Evolutionary conservation across 768 basidiomycete species (phyloP), one percentile per base, ranked within the genome.

Genomic region (Gloeostereum incarnatum): DNA sequence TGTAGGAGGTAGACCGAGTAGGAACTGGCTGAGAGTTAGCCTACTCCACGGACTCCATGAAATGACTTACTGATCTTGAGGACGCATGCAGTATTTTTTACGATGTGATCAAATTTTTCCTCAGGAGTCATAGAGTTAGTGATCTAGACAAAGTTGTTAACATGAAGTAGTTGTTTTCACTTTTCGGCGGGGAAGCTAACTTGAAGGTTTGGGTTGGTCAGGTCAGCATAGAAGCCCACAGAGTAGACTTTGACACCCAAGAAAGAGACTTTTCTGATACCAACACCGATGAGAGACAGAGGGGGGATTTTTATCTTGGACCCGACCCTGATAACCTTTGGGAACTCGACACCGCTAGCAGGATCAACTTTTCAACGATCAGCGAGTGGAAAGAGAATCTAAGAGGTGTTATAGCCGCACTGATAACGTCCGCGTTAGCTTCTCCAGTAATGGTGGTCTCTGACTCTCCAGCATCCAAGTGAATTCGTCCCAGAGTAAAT

Each of bases 191-290:
- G 6, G 16, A 18, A 23, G 25, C n/a, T 27, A 26, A 30, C 3
- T 24, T 35, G 68, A 41, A 86, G 65, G 29, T 65, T 68, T 1
- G 79, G 73, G 44, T 78, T 73, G n/a, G 63, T 50, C 31, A 90
- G 60, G 54, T 94, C 89, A 5, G 87, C 83, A 56, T 94, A 96
- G 60, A 96, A 90, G 2, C 75, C 92, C 23, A 89, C 77, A 8
- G 83, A 84, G 59, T 96, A 96, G 11, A 94, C 91, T 52, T 87
- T 78, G 45, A 96, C 74, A 5, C 80, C 71, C 26, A 94, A 66
- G 59, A 96, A 91, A 10, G 89, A 90, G 21, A 96, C 90, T 0
- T 81, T 87, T 35, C 92, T 69, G 26, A 91, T 88, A 17, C 92
- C 92, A 1, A 89, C 62, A 5, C 92, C 92, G 14, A 96, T 61